Evolutionary conservation across 345 rosid species (phyloP).

Genomic region (Gossypium mustelinum): DNA sequence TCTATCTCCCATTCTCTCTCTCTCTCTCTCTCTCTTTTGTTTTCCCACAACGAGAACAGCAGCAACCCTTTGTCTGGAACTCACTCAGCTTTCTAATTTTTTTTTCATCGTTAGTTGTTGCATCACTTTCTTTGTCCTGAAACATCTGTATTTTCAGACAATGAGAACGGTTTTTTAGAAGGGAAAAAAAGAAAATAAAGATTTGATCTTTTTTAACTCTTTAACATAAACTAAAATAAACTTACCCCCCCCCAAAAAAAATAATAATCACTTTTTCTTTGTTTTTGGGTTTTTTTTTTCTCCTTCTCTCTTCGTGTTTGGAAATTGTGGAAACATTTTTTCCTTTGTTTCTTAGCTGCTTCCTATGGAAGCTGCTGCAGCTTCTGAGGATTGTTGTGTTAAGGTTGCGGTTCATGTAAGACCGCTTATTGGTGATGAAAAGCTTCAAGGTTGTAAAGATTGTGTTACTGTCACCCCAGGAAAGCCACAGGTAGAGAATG

Average conservation of each 20-base stretch:
- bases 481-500: constrained; percentile 84
- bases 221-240: background rate
- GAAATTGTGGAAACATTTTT: constrained; percentile 1
- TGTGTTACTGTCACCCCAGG: constrained; percentile 82
- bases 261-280: constrained; percentile 4
- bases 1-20: constrained; percentile 4
- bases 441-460: constrained; percentile 88
- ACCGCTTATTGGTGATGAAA: constrained; percentile 92
- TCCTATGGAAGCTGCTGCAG: constrained; percentile 45
- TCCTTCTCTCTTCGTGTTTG: constrained; percentile 15
- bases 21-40: background rate
- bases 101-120: constrained; percentile 17
- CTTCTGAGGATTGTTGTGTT: constrained; percentile 82
- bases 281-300: background rate
- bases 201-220: constrained; percentile 9
- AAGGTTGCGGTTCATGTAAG: constrained; percentile 97
- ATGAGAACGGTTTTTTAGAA: constrained; percentile 22
- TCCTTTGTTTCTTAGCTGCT: constrained; percentile 17
- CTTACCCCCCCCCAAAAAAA: background rate
- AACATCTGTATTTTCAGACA: constrained; percentile 27
- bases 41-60: background rate
- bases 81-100: constrained; percentile 3
- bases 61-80: constrained; percentile 30
- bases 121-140: constrained; percentile 41
- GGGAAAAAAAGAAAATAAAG: background rate